Evolutionary conservation across 164 flowering plant species (phyloP).

Genomic region (Macadamia tetraphylla): DNA sequence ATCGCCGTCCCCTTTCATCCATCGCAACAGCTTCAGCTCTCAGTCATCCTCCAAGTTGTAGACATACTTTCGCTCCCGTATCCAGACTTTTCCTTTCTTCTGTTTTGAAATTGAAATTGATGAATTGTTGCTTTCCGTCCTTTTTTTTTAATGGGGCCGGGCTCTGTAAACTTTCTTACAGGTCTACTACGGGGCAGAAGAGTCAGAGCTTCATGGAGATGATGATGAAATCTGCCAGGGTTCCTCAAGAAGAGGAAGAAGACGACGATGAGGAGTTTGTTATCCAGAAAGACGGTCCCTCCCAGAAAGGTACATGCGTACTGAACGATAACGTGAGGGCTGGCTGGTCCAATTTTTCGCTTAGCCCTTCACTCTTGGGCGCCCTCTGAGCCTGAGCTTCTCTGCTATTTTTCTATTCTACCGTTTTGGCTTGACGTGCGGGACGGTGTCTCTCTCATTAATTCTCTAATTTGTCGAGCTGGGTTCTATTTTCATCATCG

Average conservation of each 20-base stretch:
- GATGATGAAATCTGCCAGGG: conserved; percentile 58
- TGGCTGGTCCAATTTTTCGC: too few species aligned
- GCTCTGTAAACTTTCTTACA: conserved; percentile 15
- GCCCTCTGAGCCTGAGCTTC: too few species aligned
- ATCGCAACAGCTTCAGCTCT: conserved; percentile 40
- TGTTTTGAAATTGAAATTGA: too few species aligned
- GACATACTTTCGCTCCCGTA: conserved; percentile 10
- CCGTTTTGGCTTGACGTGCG: too few species aligned
- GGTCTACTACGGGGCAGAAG: conserved; percentile 33
- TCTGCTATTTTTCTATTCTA: too few species aligned
- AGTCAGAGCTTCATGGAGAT: conserved; percentile 61
- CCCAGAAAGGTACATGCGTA: conserved; percentile 43
- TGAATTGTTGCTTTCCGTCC: too few species aligned
- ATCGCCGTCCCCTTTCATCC: conserved; percentile 43
- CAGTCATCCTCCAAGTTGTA: conserved; percentile 60
- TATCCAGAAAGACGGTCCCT: conserved; percentile 53
- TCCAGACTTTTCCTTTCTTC: not conserved
- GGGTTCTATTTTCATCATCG: not conserved
- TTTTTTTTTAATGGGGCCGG: not conserved
- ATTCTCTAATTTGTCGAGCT: too few species aligned
- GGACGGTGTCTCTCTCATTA: too few species aligned
- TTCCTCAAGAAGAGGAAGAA: conserved; percentile 47
- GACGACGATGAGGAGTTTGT: conserved; percentile 65
- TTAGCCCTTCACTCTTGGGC: too few species aligned
- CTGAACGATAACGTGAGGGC: not conserved